phyloP scores from a whole-genome alignment of 2,329 filamentous ascomycete genomes.

The Aspergillus aculeatus region DNA sequence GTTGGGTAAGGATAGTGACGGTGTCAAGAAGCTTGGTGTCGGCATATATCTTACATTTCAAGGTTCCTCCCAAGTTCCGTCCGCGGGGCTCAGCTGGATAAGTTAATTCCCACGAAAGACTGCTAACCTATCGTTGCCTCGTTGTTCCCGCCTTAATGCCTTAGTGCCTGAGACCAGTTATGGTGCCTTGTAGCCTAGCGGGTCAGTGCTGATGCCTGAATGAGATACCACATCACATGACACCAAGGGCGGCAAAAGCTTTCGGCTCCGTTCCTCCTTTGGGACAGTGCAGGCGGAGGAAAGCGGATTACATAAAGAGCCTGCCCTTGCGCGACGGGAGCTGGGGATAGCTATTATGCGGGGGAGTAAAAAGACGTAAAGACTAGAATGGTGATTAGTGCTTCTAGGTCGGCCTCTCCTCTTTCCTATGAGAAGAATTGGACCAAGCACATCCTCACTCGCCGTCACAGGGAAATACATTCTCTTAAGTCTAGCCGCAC shows the following conservation, averaged over 20 bases:
- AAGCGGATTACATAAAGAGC: neutral
- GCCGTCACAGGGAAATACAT: constrained; percentile 13
- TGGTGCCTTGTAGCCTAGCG: neutral
- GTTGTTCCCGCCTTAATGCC: neutral
- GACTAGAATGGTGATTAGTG: neutral
- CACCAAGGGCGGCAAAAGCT: constrained; percentile 7
- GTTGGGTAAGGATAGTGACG: neutral
- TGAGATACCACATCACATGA: constrained; percentile 2
- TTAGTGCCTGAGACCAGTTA: neutral
- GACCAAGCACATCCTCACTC: neutral
- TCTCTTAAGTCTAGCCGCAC: constrained; percentile 1
- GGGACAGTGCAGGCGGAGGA: constrained; percentile 1
- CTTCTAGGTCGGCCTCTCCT: neutral
- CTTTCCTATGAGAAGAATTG: neutral
- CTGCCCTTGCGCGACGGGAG: neutral
- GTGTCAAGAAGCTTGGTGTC: neutral
- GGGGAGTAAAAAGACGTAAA: neutral
- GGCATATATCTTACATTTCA: neutral
- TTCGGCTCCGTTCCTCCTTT: constrained; percentile 19
- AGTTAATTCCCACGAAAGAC: too few species aligned
- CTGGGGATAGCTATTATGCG: neutral
- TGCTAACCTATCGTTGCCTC: too few species aligned
- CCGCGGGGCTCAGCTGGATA: too few species aligned
- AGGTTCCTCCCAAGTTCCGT: too few species aligned
- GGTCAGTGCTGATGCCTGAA: neutral